These are phyloP conservation scores for Elsinoe arachidis DNA, from an alignment of 2,329 filamentous ascomycete species.

Conservation along the genomic window DNA sequence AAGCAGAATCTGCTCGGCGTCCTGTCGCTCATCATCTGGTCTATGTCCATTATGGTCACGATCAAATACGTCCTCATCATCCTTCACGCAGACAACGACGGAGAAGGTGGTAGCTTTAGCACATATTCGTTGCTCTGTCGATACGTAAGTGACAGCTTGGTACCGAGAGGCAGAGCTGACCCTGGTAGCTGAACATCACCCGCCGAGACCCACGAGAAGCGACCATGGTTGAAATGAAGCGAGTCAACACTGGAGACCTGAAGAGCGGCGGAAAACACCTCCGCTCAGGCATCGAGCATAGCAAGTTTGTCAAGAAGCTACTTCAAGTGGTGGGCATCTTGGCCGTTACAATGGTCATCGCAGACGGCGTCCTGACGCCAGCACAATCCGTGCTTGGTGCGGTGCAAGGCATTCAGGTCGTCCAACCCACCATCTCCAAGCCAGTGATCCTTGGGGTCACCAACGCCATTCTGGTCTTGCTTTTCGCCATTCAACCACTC, in stretches of 20 bases:
- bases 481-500: slow-evolving; percentile 58
- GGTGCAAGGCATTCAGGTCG: slow-evolving; percentile 55
- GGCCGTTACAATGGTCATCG: slow-evolving; percentile 59
- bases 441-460: slow-evolving; percentile 54
- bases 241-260: slow-evolving; percentile 50
- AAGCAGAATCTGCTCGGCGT: slow-evolving; percentile 55
- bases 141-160: slow-evolving; percentile 36
- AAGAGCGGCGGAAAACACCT: slow-evolving; percentile 43
- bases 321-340: slow-evolving; percentile 57
- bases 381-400: slow-evolving; percentile 63
- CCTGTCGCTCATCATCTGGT: slow-evolving; percentile 61
- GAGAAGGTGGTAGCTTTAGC: slow-evolving; percentile 62
- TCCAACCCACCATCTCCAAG: slow-evolving; percentile 47
- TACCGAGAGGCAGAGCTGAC: not conserved
- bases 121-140: slow-evolving; percentile 56
- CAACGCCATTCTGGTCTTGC: slow-evolving; percentile 54
- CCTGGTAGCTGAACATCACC: slow-evolving; percentile 47
- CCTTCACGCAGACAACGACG: slow-evolving; percentile 58
- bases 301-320: slow-evolving; percentile 41
- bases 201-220: slow-evolving; percentile 50
- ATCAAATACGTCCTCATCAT: slow-evolving; percentile 61
- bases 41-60: slow-evolving; percentile 59
- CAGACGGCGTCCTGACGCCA: slow-evolving; percentile 58
- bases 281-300: slow-evolving; percentile 51
- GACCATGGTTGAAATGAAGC: slow-evolving; percentile 50